Percentiles rank a stretch among this genome's conserved stretches.
Conservation (phyloP, 345 rosid species). For the Eucalyptus cloeziana region DNA sequence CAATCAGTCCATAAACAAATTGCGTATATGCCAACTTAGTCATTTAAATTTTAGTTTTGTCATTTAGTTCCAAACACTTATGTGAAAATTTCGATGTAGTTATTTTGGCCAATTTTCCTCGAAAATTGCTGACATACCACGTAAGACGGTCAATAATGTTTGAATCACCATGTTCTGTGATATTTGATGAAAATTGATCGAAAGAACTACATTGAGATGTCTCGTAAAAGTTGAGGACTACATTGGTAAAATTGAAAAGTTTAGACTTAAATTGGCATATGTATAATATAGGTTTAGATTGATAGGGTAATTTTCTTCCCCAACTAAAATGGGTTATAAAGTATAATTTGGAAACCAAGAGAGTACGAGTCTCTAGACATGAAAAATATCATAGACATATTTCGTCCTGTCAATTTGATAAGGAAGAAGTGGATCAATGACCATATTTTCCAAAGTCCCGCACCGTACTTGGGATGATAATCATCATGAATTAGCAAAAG, state of each 20-base stretch:
- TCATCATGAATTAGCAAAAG: neutral
- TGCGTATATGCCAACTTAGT: accelerated
- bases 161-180: accelerated
- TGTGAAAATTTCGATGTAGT: neutral
- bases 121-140: accelerated
- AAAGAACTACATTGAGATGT: too few species aligned
- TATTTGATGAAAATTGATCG: too few species aligned
- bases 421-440: neutral
- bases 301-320: neutral
- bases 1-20: neutral
- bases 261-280: too few species aligned
- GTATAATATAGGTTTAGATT: neutral
- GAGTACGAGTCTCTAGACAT: neutral
- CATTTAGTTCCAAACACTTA: neutral
- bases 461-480: neutral
- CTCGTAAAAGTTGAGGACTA: too few species aligned
- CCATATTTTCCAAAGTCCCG: neutral
- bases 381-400: neutral
- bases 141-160: neutral
- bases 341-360: neutral
- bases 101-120: accelerated
- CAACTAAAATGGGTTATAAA: neutral
- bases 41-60: neutral
- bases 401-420: neutral
- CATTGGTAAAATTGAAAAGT: too few species aligned